Conservation (phyloP, 305 asterid genomes). For the Fraxinus platypoda region DNA sequence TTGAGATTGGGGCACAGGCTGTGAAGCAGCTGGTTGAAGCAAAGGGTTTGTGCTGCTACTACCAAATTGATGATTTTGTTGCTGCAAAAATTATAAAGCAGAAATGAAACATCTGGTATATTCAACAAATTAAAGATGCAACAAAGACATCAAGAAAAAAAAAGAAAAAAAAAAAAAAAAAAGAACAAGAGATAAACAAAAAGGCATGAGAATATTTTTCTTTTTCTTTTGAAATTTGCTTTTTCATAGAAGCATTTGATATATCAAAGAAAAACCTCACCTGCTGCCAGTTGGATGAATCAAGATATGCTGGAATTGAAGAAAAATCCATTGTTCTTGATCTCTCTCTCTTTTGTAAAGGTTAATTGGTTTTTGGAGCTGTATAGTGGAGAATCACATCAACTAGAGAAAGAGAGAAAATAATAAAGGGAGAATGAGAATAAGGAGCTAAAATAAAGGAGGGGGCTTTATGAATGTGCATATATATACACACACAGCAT, state of each 20-base stretch:
- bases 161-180: constrained; percentile 9
- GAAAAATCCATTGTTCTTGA: constrained; percentile 86
- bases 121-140: constrained; percentile 37
- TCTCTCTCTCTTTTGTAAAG: constrained; percentile 84
- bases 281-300: constrained; percentile 99
- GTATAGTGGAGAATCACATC: constrained; percentile 94
- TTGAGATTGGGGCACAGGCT: constrained; percentile 30
- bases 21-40: constrained; percentile 30
- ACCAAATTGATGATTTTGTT: constrained; percentile 57
- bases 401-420: constrained; percentile 41
- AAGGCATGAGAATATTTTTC: constrained; percentile 54
- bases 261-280: constrained; percentile 36
- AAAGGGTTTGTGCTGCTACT: constrained; percentile 47
- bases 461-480: constrained; percentile 60
- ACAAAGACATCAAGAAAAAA: constrained; percentile 24
- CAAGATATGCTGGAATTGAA: constrained; percentile 91
- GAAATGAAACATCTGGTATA: constrained; percentile 30
- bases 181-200: constrained; percentile 15
- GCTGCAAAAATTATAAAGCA: constrained; percentile 39
- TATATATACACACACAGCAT: constrained; percentile 33
- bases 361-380: constrained; percentile 49
- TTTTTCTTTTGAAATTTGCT: constrained; percentile 48
- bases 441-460: constrained; percentile 83
- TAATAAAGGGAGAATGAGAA: constrained; percentile 66
- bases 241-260: constrained; percentile 40